Evolutionary conservation across 352 stramenopile species (phyloP), one percentile per base, ranked within the genome.

Genomic region (Phytophthora palmivora): DNA sequence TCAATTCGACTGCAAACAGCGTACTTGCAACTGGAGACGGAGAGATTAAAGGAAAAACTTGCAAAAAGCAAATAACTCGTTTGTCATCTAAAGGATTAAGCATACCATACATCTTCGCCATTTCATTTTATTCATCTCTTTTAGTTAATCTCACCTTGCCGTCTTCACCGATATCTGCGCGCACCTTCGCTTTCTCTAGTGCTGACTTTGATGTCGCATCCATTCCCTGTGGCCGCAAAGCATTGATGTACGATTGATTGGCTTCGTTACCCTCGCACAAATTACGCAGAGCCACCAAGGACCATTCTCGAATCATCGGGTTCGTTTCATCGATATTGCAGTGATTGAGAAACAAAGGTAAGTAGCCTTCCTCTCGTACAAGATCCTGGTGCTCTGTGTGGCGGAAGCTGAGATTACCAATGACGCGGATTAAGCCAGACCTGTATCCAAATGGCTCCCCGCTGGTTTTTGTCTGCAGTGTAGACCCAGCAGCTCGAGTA

Each of bases 241-340:
- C 73, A 33, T 79, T 83, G 47, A 66, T 58, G 15, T 45, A 57
- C 19, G 24, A 36, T 21, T 68, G 50, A 30, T 58, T 68, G 21
- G 43, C 81, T 41, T 87, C 84, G 45, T 92, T 93, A 5, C 86
- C 88, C 48, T 97, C 91, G 47, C 89, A 97, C 43, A 97, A 45
- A 62, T 97, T 95, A 26, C 91, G 87, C 44, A 97, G 47, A 28
- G 89, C 87, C 4, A 97, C 84, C 30, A 97, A 81, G 2, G 84
- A 92, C 88, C 89, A 97, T 60, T 97, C 91, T 15, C 90, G 88
- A 22, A 97, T 76, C 53, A 97, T 63, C 14, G 89, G 89, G 41
- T 96, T 97, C 2, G 63, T 69, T 49, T 94, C 84, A 55, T 97
- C 89, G 8, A 97, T 79, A 67, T 94, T 96, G 63, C 91, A 97